Conservation (phyloP, 371 early-diverging fungal genomes). For the Haplosporangium sp. region DNA sequence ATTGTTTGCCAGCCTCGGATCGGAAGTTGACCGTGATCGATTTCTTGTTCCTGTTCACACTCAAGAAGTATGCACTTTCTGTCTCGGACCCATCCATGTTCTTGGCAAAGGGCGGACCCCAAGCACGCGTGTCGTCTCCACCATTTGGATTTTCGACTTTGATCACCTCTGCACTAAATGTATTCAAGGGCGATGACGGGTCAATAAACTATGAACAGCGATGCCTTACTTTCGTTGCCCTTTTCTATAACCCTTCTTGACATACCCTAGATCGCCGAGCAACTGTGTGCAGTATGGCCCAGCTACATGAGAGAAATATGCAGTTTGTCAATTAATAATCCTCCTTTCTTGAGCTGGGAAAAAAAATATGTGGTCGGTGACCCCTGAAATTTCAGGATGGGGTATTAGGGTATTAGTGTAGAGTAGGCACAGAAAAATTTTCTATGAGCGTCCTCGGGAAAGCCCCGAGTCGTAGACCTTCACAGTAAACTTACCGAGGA, state of each 20-base stretch:
- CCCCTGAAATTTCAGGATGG: slow-evolving; percentile 1
- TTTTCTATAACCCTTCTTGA: not conserved
- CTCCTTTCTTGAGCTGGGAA: too few relatives aligned
- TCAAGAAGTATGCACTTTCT: slow-evolving; percentile 91
- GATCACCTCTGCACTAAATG: slow-evolving; percentile 84
- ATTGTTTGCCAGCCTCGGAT: slow-evolving; percentile 65
- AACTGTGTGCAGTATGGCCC: slow-evolving; percentile 90
- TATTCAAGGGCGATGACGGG: not conserved
- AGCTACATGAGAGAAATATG: slow-evolving; percentile 57
- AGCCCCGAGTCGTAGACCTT: not conserved
- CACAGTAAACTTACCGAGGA: slow-evolving; percentile 67
- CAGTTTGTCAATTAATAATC: slow-evolving; percentile 1
- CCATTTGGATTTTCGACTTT: slow-evolving; percentile 87
- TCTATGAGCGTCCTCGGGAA: not conserved
- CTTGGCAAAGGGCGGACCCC: slow-evolving; percentile 83
- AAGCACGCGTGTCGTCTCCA: slow-evolving; percentile 89
- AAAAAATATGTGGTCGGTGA: not conserved
- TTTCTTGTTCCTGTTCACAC: slow-evolving; percentile 91
- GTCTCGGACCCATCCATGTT: slow-evolving; percentile 54
- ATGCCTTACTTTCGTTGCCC: not conserved
- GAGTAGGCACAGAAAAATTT: too few relatives aligned
- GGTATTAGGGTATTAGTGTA: too few relatives aligned
- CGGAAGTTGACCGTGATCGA: slow-evolving; percentile 90
- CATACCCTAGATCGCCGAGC: slow-evolving; percentile 87
- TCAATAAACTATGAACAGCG: too few relatives aligned